Evolutionary conservation across 352 stramenopile genomes (phyloP).

Genomic region (Pythium aquatile): DNA sequence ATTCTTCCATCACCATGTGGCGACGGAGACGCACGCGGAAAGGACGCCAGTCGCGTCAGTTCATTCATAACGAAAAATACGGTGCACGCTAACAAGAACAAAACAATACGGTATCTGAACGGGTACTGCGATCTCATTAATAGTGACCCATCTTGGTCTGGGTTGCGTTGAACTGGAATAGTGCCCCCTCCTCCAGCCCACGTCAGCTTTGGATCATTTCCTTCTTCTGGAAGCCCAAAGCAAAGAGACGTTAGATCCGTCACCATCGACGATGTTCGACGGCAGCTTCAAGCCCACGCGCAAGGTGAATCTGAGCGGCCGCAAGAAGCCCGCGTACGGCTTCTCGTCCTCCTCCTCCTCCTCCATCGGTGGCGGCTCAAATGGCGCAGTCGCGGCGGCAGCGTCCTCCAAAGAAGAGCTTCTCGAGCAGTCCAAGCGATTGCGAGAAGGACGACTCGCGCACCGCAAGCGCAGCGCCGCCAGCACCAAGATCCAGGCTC

Average conservation of each 20-base stretch:
- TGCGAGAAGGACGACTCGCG: slow-evolving; percentile 51
- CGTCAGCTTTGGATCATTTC: slow-evolving; percentile 1
- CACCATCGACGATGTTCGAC: slow-evolving; percentile 52
- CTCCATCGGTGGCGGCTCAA: too few relatives aligned
- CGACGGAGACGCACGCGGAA: slow-evolving; percentile 4
- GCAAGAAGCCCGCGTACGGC: slow-evolving; percentile 36
- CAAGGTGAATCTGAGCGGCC: slow-evolving; percentile 69
- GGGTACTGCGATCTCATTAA: background rate
- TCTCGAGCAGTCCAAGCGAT: slow-evolving; percentile 50
- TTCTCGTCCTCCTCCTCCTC: slow-evolving; percentile 13
- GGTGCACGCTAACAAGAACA: background rate
- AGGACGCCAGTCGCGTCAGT: background rate
- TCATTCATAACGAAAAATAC: background rate
- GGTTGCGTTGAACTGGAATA: background rate
- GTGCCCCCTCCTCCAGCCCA: background rate
- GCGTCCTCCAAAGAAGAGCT: slow-evolving; percentile 47
- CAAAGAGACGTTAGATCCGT: too few relatives aligned
- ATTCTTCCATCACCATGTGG: background rate
- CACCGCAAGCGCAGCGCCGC: slow-evolving; percentile 41
- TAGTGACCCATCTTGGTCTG: background rate
- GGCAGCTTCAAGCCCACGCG: slow-evolving; percentile 66
- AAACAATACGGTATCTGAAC: background rate
- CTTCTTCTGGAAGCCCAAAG: background rate
- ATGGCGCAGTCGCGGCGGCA: background rate
- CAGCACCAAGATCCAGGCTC: slow-evolving; percentile 49